Base-by-base conservation (phyloP, 345 rosid genomes). In the Brassica juncea region DNA sequence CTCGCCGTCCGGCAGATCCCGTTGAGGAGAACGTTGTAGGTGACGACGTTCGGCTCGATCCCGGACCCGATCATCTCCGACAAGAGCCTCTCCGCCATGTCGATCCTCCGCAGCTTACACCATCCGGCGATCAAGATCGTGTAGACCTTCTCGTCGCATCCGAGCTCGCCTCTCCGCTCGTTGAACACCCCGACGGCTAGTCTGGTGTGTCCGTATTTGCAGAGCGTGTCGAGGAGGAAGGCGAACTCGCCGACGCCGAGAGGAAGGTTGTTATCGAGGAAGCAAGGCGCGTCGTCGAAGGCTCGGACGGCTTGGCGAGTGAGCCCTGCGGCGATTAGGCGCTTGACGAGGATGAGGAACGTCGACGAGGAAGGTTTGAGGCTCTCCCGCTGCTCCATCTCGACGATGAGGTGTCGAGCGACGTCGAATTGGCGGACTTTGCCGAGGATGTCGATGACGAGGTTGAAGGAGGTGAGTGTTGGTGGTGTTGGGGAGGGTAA, bases 341-440 rank as follows among this genome's bases (percentile, higher is more conserved):
- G 57, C 8, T 52, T 52, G 8, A 52, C 57, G 57, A 52, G 57
- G 21, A 52, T 52, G 57, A 52, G 57, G 1, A 52, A 52, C 3
- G 57, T 52, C 0, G 5, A 7, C 1, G 57, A 2, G 3, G 57
- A 52, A 52, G 57, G 57, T 52, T 52, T 52, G 21, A 52, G 19
- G 8, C 0, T n/a, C 3, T 52, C 19, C 1, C 2, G 57, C 8
- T 52, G 57, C 21, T 52, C 57, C 57, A 52, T 52, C 57, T 52
- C 57, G 21, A 52, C 57, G 57, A 52, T 52, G 5, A 52, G 57
- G 21, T 52, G 57, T 6, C 57, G 57, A 52, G 6, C 57, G 21
- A 52, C 57, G 57, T 52, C 57, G 57, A 52, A 52, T 52, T 52
- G 57, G 57, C 57, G 57, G 57, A 52, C 57, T 52, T 52, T 52